phyloP scores from a whole-genome alignment of 1,284 basidiomycete genomes.

The Cystobasidiaceae sp. region DNA sequence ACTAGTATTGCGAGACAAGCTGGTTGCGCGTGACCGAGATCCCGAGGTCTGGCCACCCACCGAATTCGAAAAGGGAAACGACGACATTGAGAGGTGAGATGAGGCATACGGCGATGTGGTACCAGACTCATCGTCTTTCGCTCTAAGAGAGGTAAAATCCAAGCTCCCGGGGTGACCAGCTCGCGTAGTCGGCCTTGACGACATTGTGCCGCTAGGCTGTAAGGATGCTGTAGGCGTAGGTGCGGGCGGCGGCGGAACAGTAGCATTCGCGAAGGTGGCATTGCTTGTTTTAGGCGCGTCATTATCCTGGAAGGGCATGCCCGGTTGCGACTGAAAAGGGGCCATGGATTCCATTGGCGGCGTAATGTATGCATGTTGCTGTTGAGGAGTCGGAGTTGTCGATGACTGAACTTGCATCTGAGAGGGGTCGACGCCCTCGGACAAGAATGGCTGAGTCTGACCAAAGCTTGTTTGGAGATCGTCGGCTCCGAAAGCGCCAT shows the following conservation, averaged over 20 bases:
- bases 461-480: no score
- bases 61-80: constrained; percentile 22
- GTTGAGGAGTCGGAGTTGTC: constrained; percentile 8
- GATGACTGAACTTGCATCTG: constrained; percentile 4
- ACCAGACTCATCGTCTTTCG: constrained; percentile 14
- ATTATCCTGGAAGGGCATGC: not conserved
- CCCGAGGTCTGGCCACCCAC: constrained; percentile 19
- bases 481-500: no score
- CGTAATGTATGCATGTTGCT: constrained; percentile 18
- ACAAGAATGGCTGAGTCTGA: not conserved
- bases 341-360: constrained; percentile 14
- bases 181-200: not conserved
- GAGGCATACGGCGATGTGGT: constrained; percentile 14
- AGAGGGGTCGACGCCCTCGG: constrained; percentile 12
- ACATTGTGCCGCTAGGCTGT: constrained; percentile 3
- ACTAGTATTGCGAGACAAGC: constrained; percentile 12
- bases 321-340: not conserved
- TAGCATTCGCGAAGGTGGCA: not conserved
- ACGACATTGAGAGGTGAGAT: constrained; percentile 29
- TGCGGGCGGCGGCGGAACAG: not conserved
- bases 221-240: constrained; percentile 1
- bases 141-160: constrained; percentile 20
- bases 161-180: constrained; percentile 15
- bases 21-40: constrained; percentile 19
- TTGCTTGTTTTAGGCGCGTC: not conserved